Base-by-base conservation (phyloP, 2,329 filamentous ascomycete genomes). In the Sporothrix pallida region DNA sequence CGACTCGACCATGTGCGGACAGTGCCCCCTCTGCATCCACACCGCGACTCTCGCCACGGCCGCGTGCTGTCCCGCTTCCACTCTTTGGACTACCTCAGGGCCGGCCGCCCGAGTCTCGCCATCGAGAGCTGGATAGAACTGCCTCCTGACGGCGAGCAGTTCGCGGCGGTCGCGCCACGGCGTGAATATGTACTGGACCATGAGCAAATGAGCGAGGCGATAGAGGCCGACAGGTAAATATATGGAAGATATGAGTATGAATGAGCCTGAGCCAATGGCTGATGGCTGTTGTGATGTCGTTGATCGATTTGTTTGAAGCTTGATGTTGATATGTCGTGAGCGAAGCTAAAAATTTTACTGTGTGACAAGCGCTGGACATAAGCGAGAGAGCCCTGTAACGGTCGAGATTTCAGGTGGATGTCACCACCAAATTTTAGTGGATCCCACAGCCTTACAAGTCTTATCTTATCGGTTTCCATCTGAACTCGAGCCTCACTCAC, bases 1-100 rank as follows among this genome's bases (percentile, higher is more conserved):
- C 50, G 91, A 92, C 82, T 95, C 93, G 72, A 95, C 88, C 81
- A 94, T 86, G 83, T 95, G 91, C 72, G 93, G 93, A 75, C 94
- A 92, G 78, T 89, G 89, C 76, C 90, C 90, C 80, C 92, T 88
- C 78, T 91, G 87, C 86, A 92, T 89, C 91, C 91, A 92, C 82
- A 91, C 87, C 58, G 87, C 86, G 68, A 91, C 88, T 70, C 86
- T 84, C 70, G 87, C 86, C 68, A 91, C 87, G 74, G 88, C 76
- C 86, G 75, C 85, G 82, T 78, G 70, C 60, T 84, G 83, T 74
- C 81, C 80, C 72, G 79, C 78, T 78, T 75, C 54, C 75, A 74
- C 65, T 17, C 54, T 23, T 15, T 69, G 44, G 2, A 46, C 56
- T 2, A 46, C 20, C 56, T 20, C 60, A 15, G 31, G 42, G 50